phyloP scores from a whole-genome alignment of 2,329 filamentous ascomycete species.

The Harringtonia lauricola region DNA sequence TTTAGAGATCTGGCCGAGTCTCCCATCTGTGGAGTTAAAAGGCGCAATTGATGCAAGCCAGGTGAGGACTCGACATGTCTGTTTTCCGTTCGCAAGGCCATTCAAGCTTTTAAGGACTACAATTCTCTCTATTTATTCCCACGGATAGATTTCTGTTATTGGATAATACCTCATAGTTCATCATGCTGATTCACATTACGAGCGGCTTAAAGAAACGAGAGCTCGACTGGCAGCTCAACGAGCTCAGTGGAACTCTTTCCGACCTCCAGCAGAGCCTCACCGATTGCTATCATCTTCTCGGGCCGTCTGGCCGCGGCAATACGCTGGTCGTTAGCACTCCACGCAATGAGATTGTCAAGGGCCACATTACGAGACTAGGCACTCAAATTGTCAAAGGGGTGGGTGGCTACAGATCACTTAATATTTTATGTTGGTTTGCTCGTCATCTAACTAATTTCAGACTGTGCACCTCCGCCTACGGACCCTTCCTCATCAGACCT shows the following conservation, averaged over 20 bases:
- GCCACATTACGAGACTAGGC: slow-evolving; percentile 80
- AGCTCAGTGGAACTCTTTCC: slow-evolving; percentile 35
- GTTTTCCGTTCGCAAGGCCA: no score
- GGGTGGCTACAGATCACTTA: slow-evolving; percentile 27
- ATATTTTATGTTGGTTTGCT: neutral
- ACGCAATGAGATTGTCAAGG: slow-evolving; percentile 83
- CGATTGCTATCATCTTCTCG: slow-evolving; percentile 79
- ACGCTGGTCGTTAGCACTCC: slow-evolving; percentile 84
- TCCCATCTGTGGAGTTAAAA: slow-evolving; percentile 39
- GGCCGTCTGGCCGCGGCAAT: slow-evolving; percentile 72
- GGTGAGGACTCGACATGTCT: slow-evolving; percentile 35
- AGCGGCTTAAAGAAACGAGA: slow-evolving; percentile 31
- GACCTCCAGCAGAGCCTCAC: slow-evolving; percentile 58
- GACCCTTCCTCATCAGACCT: slow-evolving; percentile 45
- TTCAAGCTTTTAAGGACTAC: neutral
- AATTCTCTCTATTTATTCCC: no score
- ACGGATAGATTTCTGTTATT: no score
- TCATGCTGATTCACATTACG: no score
- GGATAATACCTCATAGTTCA: neutral
- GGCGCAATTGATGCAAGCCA: slow-evolving; percentile 36
- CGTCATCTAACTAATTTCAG: slow-evolving; percentile 25
- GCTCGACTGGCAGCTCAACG: slow-evolving; percentile 41
- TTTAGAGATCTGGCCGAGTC: slow-evolving; percentile 46
- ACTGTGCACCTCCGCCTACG: slow-evolving; percentile 67
- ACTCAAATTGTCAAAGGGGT: slow-evolving; percentile 87